Evolutionary conservation across 2,329 filamentous ascomycete genomes (phyloP).

Genomic region (Beauveria asiatica): DNA sequence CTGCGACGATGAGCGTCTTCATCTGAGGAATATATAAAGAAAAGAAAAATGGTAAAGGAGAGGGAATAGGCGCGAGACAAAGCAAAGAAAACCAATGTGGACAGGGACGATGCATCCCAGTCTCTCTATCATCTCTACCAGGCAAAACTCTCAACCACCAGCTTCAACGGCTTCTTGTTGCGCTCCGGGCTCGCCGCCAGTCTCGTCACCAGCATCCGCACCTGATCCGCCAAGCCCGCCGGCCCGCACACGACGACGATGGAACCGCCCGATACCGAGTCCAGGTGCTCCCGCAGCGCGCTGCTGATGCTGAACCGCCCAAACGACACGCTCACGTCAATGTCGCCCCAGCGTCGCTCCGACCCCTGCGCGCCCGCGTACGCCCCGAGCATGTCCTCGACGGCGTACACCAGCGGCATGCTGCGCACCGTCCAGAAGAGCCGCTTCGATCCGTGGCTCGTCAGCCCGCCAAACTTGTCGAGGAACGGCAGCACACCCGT

Average conservation of each 20-base stretch:
- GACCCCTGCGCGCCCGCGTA: neutral
- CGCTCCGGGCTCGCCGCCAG: slow-evolving; percentile 9
- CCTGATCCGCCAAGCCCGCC: slow-evolving; percentile 17
- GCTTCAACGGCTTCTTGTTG: slow-evolving; percentile 12
- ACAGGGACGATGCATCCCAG: neutral
- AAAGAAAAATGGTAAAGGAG: neutral
- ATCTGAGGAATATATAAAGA: neutral
- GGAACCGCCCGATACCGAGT: slow-evolving; percentile 12
- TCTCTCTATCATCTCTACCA: slow-evolving; percentile 11
- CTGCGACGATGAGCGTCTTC: neutral
- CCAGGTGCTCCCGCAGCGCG: slow-evolving; percentile 14
- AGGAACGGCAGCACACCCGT: slow-evolving; percentile 21
- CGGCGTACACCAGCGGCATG: slow-evolving; percentile 16
- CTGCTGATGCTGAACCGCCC: slow-evolving; percentile 15
- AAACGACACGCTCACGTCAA: slow-evolving; percentile 16
- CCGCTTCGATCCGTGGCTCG: slow-evolving; percentile 14
- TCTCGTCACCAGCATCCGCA: slow-evolving; percentile 13
- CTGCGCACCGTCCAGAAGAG: slow-evolving; percentile 18
- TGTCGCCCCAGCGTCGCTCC: slow-evolving; percentile 13
- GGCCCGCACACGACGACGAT: slow-evolving; percentile 19
- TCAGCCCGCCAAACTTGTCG: slow-evolving; percentile 10
- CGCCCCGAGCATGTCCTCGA: slow-evolving; percentile 15
- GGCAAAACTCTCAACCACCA: slow-evolving; percentile 13
- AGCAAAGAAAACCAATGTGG: neutral
- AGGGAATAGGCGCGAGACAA: neutral